phyloP scores from a whole-genome alignment of 495 filamentous ascomycete species.

The Geoglossum glabrum region DNA sequence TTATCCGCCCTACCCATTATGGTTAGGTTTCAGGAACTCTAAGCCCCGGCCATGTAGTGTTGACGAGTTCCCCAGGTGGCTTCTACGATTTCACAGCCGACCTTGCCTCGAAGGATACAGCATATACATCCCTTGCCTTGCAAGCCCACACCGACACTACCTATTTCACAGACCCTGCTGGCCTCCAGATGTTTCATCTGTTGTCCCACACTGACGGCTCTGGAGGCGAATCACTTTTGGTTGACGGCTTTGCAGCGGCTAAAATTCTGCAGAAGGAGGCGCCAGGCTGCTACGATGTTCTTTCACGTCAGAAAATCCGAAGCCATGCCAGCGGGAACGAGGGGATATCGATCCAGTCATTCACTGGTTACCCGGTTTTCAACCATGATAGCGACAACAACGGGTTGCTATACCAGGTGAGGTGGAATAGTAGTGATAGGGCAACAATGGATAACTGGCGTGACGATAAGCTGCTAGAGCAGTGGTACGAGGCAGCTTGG shows the following conservation, averaged over 20 bases:
- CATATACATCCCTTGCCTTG: constrained; percentile 68
- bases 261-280: constrained; percentile 27
- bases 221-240: constrained; percentile 54
- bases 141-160: constrained; percentile 78
- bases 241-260: constrained; percentile 68
- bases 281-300: constrained; percentile 26
- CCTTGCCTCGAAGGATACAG: constrained; percentile 70
- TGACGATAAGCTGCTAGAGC: constrained; percentile 17
- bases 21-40: constrained; percentile 23
- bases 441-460: constrained; percentile 33
- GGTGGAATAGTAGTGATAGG: constrained; percentile 87
- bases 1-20: constrained; percentile 76
- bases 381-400: constrained; percentile 23
- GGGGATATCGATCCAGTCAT: constrained; percentile 55
- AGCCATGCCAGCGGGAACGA: constrained; percentile 74
- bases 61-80: constrained; percentile 30
- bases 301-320: constrained; percentile 33
- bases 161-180: constrained; percentile 79
- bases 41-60: background rate
- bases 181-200: constrained; percentile 78
- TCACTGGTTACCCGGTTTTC: constrained; percentile 46
- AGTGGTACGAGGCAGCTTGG: constrained; percentile 62
- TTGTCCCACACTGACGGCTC: constrained; percentile 49
- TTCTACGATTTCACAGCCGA: constrained; percentile 93
- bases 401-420: constrained; percentile 35